A percentile compares a stretch with the other conserved stretches of the same genome.
Conservation (phyloP, 768 basidiomycete species). For the Rhodosporidiobolus sp. region DNA sequence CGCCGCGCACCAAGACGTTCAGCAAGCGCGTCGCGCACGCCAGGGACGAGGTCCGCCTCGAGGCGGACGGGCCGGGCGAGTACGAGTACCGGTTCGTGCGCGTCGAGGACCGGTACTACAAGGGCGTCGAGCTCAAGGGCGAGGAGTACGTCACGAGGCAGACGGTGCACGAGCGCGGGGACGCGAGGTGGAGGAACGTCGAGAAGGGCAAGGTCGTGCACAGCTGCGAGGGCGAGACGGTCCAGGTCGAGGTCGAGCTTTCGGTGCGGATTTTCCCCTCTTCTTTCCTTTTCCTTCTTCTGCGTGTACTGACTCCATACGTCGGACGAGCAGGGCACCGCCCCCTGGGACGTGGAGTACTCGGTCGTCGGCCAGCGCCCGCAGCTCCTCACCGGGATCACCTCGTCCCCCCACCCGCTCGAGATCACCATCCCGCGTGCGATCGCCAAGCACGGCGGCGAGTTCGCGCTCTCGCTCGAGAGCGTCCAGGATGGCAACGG, state of each 20-base stretch:
- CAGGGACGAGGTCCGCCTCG: slow-evolving; percentile 28
- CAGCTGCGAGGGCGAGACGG: slow-evolving; percentile 72
- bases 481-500: slow-evolving; percentile 84
- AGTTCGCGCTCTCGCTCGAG: slow-evolving; percentile 51
- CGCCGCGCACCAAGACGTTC: background rate
- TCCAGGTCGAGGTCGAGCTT: slow-evolving; percentile 76
- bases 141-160: slow-evolving; percentile 6
- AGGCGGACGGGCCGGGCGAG: slow-evolving; percentile 28
- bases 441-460: slow-evolving; percentile 37
- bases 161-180: slow-evolving; percentile 18
- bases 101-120: slow-evolving; percentile 37
- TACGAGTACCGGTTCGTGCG: slow-evolving; percentile 35
- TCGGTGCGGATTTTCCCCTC: slow-evolving; percentile 55
- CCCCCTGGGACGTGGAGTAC: slow-evolving; percentile 83
- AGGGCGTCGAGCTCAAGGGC: slow-evolving; percentile 6
- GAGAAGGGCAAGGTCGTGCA: slow-evolving; percentile 33
- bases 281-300: background rate
- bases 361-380: slow-evolving; percentile 69
- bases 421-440: slow-evolving; percentile 39
- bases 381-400: slow-evolving; percentile 29
- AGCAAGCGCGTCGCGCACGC: slow-evolving; percentile 16
- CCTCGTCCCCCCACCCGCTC: slow-evolving; percentile 25
- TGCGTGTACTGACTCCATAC: background rate
- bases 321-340: slow-evolving; percentile 73
- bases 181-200: slow-evolving; percentile 30